Base-by-base conservation (phyloP, 805 yeast species). In the Martiniozyma abietophila region DNA sequence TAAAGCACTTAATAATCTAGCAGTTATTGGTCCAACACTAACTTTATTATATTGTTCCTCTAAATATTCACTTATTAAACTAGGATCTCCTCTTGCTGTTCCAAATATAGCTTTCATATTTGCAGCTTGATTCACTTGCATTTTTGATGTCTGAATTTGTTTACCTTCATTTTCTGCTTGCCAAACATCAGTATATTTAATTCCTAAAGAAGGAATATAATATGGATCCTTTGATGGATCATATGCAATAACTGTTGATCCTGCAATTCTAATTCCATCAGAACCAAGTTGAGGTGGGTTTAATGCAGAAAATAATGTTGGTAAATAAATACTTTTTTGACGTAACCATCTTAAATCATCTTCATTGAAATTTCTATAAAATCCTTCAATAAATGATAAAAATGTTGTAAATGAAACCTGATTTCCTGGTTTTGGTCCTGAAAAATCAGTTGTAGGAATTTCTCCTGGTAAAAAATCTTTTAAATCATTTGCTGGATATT, bases 381-480 rank as follows among this genome's bases (percentile, higher is more conserved):
- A 89, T 20, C 88, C 82, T 53, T 92, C 98, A 24, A 86, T 69
- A 45, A 80, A 84, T 2, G 88, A 61, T 44, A 83, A 80, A 53
- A 83, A 92, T 0, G 98, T 88, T 9, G 82, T 67, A 53, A 82
- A 86, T 50, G 86, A 96, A 12, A 89, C 92, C 60, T 92, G 98
- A 55, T 85, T 89, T 2, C 85, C 59, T 14, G 88, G 88, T 49
- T 88, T 89, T 10, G 78, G 74, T 42, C 76, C 74, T 5, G 95
- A 78, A 46, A 83, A 85, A 56, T 92, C 97, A 36, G 68, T 70
- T 53, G 82, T 76, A 8, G 98, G 98, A 18, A 86, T 77, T 23
- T 67, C 74, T 3, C 98, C 99, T 0, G 98, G 95, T 20, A 92
- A 62, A 41, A 80, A 56, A 36, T 76, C 80, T 44, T 74, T 65